These are phyloP conservation scores for Stemphylium lycopersici DNA, from an alignment of 2,329 filamentous ascomycete species.

Conservation along the genomic window DNA sequence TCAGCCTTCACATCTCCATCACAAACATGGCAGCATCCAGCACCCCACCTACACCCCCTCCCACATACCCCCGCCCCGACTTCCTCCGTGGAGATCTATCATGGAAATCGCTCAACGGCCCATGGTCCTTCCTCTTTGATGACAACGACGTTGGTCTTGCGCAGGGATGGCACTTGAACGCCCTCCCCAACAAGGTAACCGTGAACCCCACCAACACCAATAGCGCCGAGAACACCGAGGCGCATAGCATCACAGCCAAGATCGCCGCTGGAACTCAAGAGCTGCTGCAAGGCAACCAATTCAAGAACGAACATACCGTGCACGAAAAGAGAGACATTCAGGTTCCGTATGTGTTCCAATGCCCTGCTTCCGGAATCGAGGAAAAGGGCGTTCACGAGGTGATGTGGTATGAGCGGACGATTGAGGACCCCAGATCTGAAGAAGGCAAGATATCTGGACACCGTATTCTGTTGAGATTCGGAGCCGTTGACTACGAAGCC, in stretches of 20 bases:
- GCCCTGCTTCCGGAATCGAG: constrained; percentile 66
- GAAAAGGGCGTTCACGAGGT: constrained; percentile 69
- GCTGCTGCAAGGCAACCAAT: constrained; percentile 56
- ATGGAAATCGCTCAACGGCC: constrained; percentile 67
- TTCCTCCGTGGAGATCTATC: constrained; percentile 62
- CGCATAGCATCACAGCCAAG: constrained; percentile 52
- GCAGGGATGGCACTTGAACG: constrained; percentile 60
- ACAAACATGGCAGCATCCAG: not conserved
- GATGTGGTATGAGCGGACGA: constrained; percentile 66
- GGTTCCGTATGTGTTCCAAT: constrained; percentile 71
- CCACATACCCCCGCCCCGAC: constrained; percentile 67
- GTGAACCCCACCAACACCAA: constrained; percentile 29
- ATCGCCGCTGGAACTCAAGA: constrained; percentile 58
- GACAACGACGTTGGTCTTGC: constrained; percentile 64
- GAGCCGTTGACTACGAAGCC: constrained; percentile 67
- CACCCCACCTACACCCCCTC: constrained; percentile 2
- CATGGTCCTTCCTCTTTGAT: constrained; percentile 70
- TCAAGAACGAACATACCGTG: constrained; percentile 39
- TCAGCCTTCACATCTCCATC: not conserved
- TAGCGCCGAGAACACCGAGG: constrained; percentile 27
- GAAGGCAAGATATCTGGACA: constrained; percentile 51
- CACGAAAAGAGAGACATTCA: constrained; percentile 61
- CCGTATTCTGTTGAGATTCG: constrained; percentile 60
- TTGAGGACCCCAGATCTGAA: constrained; percentile 58
- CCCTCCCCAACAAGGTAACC: constrained; percentile 55